Percentiles rank a stretch among this genome's conserved stretches.
Evolutionary conservation across 177 flowering plant species (phyloP).

Genomic region (Vitis hybrid): DNA sequence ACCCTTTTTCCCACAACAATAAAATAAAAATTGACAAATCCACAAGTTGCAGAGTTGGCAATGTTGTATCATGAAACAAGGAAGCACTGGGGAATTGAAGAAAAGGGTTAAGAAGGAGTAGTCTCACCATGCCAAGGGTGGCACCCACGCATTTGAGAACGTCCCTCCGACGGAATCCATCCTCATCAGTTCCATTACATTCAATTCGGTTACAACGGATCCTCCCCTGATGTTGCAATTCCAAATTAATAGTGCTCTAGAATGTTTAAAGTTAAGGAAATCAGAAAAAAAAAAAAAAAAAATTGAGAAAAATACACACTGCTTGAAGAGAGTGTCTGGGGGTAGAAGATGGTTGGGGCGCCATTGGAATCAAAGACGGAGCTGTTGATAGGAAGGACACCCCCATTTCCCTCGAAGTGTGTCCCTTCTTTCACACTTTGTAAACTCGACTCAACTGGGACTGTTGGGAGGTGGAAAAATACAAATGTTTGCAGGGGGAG

Average conservation of each 20-base stretch:
- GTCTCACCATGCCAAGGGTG: constrained; percentile 61
- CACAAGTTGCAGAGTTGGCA: too few relatives aligned
- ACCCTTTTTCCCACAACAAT: too few relatives aligned
- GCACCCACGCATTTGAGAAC: constrained; percentile 55
- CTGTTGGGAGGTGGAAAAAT: not conserved
- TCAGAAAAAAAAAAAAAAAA: not conserved
- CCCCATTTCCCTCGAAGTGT: constrained; percentile 16
- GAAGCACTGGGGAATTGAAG: not conserved
- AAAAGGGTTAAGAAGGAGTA: not conserved
- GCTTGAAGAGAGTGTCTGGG: constrained; percentile 17
- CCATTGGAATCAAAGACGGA: constrained; percentile 32
- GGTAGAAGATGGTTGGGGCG: constrained; percentile 8
- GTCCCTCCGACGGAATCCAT: constrained; percentile 51
- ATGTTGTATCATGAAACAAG: not conserved
- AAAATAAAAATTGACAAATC: not conserved
- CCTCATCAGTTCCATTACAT: constrained; percentile 20
- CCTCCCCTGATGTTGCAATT: too few relatives aligned
- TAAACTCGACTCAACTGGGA: not conserved
- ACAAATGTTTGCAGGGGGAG: not conserved
- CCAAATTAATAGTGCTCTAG: too few relatives aligned
- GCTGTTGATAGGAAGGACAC: constrained; percentile 50
- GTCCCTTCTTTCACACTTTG: not conserved
- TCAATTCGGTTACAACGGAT: constrained; percentile 46
- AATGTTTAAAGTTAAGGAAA: not conserved
- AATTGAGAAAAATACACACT: constrained; percentile 12